phyloP scores from a whole-genome alignment of 1,139 yeast species.

The Pneumocystis murina region DNA sequence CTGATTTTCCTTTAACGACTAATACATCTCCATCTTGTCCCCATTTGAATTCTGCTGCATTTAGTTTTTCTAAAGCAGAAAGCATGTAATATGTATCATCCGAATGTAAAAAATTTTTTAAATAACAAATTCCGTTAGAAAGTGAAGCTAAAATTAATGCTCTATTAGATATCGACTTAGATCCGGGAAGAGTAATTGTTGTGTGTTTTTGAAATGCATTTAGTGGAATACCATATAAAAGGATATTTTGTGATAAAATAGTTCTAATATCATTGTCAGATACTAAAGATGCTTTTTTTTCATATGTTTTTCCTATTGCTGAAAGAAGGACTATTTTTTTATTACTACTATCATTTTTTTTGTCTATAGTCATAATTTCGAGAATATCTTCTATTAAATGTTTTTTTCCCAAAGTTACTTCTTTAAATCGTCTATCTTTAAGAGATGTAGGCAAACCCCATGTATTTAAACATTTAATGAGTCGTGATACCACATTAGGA shows the following conservation, averaged over 20 bases:
- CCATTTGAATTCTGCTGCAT: slow-evolving; percentile 67
- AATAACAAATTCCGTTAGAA: slow-evolving; percentile 68
- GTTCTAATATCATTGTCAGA: slow-evolving; percentile 66
- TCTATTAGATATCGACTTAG: slow-evolving; percentile 90
- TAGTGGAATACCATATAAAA: slow-evolving; percentile 27
- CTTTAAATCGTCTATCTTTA: slow-evolving; percentile 56
- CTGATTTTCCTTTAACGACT: slow-evolving; percentile 79
- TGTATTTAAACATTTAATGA: slow-evolving; percentile 65
- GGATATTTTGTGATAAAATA: slow-evolving; percentile 68
- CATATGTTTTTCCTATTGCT: slow-evolving; percentile 76
- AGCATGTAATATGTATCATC: slow-evolving; percentile 96
- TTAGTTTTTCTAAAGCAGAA: slow-evolving; percentile 60
- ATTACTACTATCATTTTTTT: slow-evolving; percentile 84
- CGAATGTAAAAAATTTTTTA: slow-evolving; percentile 73
- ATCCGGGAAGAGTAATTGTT: slow-evolving; percentile 76
- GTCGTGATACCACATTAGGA: slow-evolving; percentile 87
- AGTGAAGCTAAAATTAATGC: slow-evolving; percentile 86
- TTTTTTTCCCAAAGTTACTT: slow-evolving; percentile 50
- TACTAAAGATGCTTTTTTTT: slow-evolving; percentile 73
- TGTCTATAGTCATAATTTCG: slow-evolving; percentile 84
- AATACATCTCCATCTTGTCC: slow-evolving; percentile 74
- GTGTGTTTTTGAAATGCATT: slow-evolving; percentile 30
- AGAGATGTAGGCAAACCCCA: slow-evolving; percentile 75
- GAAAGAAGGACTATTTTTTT: slow-evolving; percentile 77
- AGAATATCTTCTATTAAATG: slow-evolving; percentile 61